These are phyloP conservation scores for Vitis cinerea DNA, from an alignment of 164 flowering plant species.

Conservation along the genomic window DNA sequence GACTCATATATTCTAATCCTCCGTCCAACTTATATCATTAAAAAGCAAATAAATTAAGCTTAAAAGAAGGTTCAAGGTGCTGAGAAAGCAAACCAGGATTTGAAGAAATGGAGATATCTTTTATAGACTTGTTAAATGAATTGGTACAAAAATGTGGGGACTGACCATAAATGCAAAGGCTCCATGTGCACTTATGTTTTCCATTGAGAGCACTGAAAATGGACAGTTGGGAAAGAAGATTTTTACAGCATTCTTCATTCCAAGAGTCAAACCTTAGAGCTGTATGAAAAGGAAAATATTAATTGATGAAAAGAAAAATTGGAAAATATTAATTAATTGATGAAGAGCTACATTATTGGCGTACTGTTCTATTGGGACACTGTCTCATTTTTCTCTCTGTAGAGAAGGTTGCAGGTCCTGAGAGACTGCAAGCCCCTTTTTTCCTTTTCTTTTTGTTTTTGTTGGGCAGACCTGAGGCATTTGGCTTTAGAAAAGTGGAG, in stretches of 20 bases:
- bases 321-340: too few relatives aligned
- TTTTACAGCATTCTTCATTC: not conserved
- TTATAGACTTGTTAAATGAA: not conserved
- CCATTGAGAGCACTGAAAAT: not conserved
- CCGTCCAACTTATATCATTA: too few relatives aligned
- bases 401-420: not conserved
- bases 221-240: not conserved
- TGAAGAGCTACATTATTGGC: not conserved
- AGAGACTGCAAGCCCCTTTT: too few relatives aligned
- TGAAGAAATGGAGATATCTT: too few relatives aligned
- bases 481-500: too few relatives aligned
- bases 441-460: too few relatives aligned
- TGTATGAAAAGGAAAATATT: not conserved
- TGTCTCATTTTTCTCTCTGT: not conserved
- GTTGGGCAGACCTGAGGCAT: too few relatives aligned
- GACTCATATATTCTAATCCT: too few relatives aligned
- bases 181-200: not conserved
- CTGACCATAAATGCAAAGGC: not conserved
- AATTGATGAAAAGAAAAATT: too few relatives aligned
- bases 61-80: too few relatives aligned
- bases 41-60: too few relatives aligned
- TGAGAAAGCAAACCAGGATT: not conserved
- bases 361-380: not conserved
- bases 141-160: not conserved
- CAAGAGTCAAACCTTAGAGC: not conserved